A percentile compares a stretch with the other conserved stretches of the same genome.
Evolutionary conservation across 1,284 basidiomycete genomes (phyloP).

Genomic region (Phaffia rhodozyma): DNA sequence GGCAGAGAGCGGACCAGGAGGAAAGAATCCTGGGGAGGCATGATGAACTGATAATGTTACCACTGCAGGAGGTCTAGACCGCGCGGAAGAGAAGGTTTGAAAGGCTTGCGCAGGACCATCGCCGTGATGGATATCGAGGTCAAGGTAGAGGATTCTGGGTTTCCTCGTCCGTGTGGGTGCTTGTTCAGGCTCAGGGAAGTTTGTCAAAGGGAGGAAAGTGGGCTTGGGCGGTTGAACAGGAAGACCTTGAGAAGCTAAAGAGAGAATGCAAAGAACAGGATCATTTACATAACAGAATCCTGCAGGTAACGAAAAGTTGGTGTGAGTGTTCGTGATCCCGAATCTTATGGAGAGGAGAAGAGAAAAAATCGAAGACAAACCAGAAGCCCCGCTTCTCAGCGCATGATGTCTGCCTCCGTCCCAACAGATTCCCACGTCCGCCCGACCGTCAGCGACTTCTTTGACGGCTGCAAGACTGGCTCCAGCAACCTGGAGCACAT

Average conservation of each 20-base stretch:
- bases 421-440: slow-evolving; percentile 65
- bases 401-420: slow-evolving; percentile 52
- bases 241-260: slow-evolving; percentile 75
- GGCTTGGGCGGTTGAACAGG: slow-evolving; percentile 78
- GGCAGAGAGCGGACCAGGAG: slow-evolving; percentile 46
- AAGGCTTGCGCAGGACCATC: slow-evolving; percentile 79
- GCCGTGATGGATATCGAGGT: slow-evolving; percentile 75
- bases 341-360: neutral
- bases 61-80: slow-evolving; percentile 40
- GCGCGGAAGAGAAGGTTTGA: slow-evolving; percentile 20
- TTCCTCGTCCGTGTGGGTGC: slow-evolving; percentile 29
- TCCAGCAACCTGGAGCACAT: slow-evolving; percentile 60
- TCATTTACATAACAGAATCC: slow-evolving; percentile 95
- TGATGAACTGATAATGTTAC: slow-evolving; percentile 79
- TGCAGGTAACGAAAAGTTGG: slow-evolving; percentile 56
- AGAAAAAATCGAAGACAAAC: slow-evolving; percentile 3
- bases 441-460: slow-evolving; percentile 44
- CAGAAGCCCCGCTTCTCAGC: slow-evolving; percentile 38
- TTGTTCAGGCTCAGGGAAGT: neutral
- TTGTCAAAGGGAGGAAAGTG: slow-evolving; percentile 34
- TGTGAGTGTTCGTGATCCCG: slow-evolving; percentile 41
- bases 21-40: slow-evolving; percentile 68
- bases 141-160: slow-evolving; percentile 72
- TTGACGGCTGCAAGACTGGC: slow-evolving; percentile 61
- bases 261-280: slow-evolving; percentile 62